Conservation (phyloP, 2,329 filamentous ascomycete species). For the Hypoxylon sp. region DNA sequence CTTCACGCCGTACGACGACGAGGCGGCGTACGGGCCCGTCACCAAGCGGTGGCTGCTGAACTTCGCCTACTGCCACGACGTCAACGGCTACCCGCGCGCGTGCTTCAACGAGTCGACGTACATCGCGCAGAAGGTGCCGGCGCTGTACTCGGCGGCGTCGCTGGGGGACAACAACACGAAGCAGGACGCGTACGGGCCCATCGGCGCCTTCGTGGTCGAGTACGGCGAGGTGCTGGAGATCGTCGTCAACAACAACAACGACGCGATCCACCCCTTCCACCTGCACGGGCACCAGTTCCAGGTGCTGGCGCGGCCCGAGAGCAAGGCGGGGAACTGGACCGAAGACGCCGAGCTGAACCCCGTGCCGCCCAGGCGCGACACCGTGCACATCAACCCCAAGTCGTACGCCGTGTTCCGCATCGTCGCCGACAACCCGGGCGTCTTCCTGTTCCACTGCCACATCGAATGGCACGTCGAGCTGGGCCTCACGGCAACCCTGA, state of each 20-base stretch:
- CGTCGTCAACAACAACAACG: constrained; percentile 63
- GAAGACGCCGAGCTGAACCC: constrained; percentile 41
- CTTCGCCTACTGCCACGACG: constrained; percentile 69
- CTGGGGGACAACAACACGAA: constrained; percentile 60
- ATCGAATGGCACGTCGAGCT: constrained; percentile 72
- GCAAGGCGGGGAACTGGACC: constrained; percentile 54
- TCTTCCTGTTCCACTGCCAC: constrained; percentile 69
- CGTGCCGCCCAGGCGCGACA: constrained; percentile 36
- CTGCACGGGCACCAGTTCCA: constrained; percentile 68
- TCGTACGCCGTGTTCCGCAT: constrained; percentile 65
- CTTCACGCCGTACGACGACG: constrained; percentile 67
- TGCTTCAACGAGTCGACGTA: constrained; percentile 76
- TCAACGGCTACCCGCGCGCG: constrained; percentile 70
- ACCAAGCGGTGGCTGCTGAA: constrained; percentile 67
- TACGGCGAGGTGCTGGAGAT: constrained; percentile 59
- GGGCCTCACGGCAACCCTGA: constrained; percentile 66
- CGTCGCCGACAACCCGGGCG: constrained; percentile 63
- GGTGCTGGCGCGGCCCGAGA: constrained; percentile 58
- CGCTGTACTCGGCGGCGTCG: constrained; percentile 77
- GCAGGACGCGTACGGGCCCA: constrained; percentile 56
- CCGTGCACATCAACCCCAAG: constrained; percentile 52
- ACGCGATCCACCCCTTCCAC: constrained; percentile 63
- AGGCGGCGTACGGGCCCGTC: constrained; percentile 62
- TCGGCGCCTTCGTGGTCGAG: constrained; percentile 56
- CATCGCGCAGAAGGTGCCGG: constrained; percentile 74